Evolutionary conservation across 371 early-diverging fungal genomes (phyloP).

Genomic region (Racocetra persica): DNA sequence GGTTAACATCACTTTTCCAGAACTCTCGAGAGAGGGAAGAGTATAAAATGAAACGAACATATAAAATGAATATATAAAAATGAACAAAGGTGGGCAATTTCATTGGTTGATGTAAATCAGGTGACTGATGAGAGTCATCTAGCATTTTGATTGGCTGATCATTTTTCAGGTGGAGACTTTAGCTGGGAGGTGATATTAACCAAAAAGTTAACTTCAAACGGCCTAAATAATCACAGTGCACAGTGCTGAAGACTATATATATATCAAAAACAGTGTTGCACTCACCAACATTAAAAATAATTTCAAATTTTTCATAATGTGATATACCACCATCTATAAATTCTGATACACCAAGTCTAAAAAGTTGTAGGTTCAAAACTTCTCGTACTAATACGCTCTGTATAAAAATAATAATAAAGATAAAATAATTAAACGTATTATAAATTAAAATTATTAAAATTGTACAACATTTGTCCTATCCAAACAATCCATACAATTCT

Average conservation of each 20-base stretch:
- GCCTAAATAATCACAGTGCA: too few species aligned
- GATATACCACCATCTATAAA: slow-evolving; percentile 66
- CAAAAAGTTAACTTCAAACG: too few species aligned
- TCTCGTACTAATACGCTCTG: slow-evolving; percentile 79
- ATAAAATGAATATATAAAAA: too few species aligned
- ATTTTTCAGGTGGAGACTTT: too few species aligned
- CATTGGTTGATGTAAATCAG: too few species aligned
- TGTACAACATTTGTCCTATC: slow-evolving; percentile 99
- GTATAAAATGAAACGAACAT: too few species aligned
- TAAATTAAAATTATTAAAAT: neutral
- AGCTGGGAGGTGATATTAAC: too few species aligned
- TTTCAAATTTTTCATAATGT: slow-evolving; percentile 52
- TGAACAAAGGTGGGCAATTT: too few species aligned
- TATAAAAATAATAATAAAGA: neutral
- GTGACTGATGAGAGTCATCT: too few species aligned
- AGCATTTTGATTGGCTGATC: too few species aligned
- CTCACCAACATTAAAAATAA: slow-evolving; percentile 54
- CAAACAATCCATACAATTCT: slow-evolving; percentile 99
- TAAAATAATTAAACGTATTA: neutral
- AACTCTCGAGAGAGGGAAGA: too few species aligned
- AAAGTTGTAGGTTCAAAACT: slow-evolving; percentile 71
- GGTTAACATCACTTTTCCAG: too few species aligned
- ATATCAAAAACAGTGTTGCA: neutral
- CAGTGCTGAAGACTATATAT: neutral
- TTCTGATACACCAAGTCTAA: slow-evolving; percentile 66